Base-by-base conservation (phyloP, 1,284 basidiomycete genomes). In the Ustilago loliicola region DNA sequence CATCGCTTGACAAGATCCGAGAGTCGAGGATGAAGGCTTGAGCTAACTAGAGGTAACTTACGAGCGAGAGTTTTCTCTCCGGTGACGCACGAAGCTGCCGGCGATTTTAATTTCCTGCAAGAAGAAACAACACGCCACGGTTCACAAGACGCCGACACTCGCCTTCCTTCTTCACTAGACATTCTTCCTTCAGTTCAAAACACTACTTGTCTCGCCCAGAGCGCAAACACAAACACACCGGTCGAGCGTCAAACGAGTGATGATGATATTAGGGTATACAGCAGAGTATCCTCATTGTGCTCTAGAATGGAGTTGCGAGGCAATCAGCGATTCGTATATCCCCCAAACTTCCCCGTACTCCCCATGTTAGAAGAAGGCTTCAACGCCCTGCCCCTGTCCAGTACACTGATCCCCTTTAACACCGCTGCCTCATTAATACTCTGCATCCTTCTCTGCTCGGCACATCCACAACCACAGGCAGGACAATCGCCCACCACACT, bases 381-480 rank as follows among this genome's bases (percentile, higher is more conserved):
- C 54, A 81, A 67, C 51, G 77, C 78, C 23, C 80, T 57, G 1
- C 80, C 80, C 23, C 80, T 50, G 21, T 81, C 77, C 21, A 81
- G 61, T 27, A 80, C 76, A 48, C 78, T 78, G 66, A 80, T 52
- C 2, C 80, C 80, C 57, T 80, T 80, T 7, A 81, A 61, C 50
- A 81, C 68, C 10, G 80, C 80, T 11, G 73, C 78, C 45, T 80
- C 80, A 59, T 81, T 81, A 54, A 81, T 66, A 50, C 75, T 76
- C 56, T 81, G 78, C 69, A 75, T 42, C 17, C 80, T 29, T 1
- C 78, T 60, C 64, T 81, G 77, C 52, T 81, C 80, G 0, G 75
- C 78, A 21, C 80, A 81, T 51, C 66, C 65, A 36, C 80, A 81
- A 11, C 80, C 78, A 58, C 80, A 81, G 40, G 38, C 45, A 4